phyloP scores from a whole-genome alignment of 2,329 filamentous ascomycete species.

The Aspergillus sp. region DNA sequence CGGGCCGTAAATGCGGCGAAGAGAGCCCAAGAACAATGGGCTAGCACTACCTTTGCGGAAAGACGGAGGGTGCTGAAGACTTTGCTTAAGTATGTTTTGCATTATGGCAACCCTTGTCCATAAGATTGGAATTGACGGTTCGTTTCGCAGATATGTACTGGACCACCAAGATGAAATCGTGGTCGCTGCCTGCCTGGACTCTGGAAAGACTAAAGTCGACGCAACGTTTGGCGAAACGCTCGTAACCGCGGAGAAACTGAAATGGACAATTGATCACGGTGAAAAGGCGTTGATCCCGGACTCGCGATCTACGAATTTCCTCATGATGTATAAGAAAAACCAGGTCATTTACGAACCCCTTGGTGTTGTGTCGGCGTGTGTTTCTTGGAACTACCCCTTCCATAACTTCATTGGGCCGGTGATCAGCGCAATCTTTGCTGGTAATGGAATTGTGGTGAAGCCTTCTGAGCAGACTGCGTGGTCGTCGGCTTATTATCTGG shows the following conservation, averaged over 20 bases:
- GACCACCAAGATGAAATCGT: slow-evolving; percentile 89
- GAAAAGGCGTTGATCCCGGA: slow-evolving; percentile 74
- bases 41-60: slow-evolving; percentile 72
- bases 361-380: slow-evolving; percentile 86
- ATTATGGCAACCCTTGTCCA: neutral
- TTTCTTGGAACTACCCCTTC: slow-evolving; percentile 97
- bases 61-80: slow-evolving; percentile 77
- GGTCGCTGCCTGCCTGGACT: slow-evolving; percentile 82
- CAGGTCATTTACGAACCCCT: slow-evolving; percentile 87
- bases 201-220: slow-evolving; percentile 94
- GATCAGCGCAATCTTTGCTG: slow-evolving; percentile 85
- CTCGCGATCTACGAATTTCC: slow-evolving; percentile 77
- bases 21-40: slow-evolving; percentile 75
- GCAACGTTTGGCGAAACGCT: slow-evolving; percentile 92
- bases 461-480: slow-evolving; percentile 94
- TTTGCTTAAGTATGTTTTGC: slow-evolving; percentile 44
- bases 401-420: slow-evolving; percentile 92
- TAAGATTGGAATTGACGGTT: neutral
- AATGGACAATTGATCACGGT: slow-evolving; percentile 90
- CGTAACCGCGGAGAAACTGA: slow-evolving; percentile 88
- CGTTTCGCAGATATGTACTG: slow-evolving; percentile 63
- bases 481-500: slow-evolving; percentile 80
- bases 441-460: slow-evolving; percentile 91
- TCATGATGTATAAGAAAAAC: slow-evolving; percentile 96
- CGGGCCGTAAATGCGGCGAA: slow-evolving; percentile 71